Evolutionary conservation across 495 filamentous ascomycete genomes (phyloP).

Genomic region (Penicillium goetzii): DNA sequence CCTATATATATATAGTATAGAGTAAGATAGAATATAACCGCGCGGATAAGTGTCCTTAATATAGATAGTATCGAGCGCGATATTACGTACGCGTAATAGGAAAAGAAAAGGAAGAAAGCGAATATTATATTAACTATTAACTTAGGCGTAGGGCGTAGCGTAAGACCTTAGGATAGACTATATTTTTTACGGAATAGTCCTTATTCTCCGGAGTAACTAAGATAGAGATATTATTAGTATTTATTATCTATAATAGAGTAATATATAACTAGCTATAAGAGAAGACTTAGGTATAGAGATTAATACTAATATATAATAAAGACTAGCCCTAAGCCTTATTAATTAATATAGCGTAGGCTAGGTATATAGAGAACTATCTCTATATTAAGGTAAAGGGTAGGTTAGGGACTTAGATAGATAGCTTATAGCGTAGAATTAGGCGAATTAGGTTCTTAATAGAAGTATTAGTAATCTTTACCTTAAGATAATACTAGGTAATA

Average conservation of each 20-base stretch:
- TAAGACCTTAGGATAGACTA: not conserved
- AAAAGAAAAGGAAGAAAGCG: not conserved
- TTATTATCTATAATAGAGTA: not conserved
- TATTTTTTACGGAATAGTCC: not conserved
- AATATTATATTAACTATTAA: not conserved
- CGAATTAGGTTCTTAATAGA: not conserved
- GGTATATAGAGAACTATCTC: not conserved
- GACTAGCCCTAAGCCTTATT: not conserved
- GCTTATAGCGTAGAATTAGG: not conserved
- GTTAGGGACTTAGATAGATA: not conserved
- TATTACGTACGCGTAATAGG: not conserved
- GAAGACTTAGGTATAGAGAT: not conserved
- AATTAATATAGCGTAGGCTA: not conserved
- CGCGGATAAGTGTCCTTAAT: too few relatives aligned
- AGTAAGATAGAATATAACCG: too few relatives aligned
- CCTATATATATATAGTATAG: too few relatives aligned
- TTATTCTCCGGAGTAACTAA: not conserved
- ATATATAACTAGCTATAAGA: not conserved
- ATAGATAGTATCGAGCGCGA: too few relatives aligned
- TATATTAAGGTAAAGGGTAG: not conserved
- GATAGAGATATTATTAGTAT: not conserved
- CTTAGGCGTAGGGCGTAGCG: not conserved
- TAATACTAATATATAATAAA: not conserved
- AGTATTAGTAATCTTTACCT: not conserved
- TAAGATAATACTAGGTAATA: not conserved